Conservation (phyloP, 768 basidiomycete genomes). For the Termitomyces sp. region DNA sequence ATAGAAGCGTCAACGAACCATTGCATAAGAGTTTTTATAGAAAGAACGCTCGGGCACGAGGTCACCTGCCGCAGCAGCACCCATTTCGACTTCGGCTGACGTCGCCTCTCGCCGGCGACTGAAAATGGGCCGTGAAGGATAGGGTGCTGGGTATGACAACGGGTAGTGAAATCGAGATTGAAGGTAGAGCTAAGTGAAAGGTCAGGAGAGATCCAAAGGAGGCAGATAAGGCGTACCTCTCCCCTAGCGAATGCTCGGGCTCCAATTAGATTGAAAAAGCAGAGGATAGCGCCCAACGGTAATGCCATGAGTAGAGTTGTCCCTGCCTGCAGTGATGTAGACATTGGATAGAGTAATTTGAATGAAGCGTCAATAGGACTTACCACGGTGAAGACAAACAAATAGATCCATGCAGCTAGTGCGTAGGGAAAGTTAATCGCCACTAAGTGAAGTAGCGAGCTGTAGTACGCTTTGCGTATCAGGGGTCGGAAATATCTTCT, state of each 20-base stretch:
- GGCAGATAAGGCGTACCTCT: slow-evolving; percentile 43
- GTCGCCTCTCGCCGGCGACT: slow-evolving; percentile 54
- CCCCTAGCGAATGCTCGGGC: slow-evolving; percentile 68
- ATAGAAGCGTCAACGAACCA: slow-evolving; percentile 45
- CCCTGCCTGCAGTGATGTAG: slow-evolving; percentile 47
- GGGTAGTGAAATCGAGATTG: slow-evolving; percentile 71
- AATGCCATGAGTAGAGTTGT: slow-evolving; percentile 78
- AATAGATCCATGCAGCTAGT: slow-evolving; percentile 71
- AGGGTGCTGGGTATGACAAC: slow-evolving; percentile 56
- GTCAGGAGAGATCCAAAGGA: neutral
- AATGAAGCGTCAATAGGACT: slow-evolving; percentile 22
- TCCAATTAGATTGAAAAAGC: slow-evolving; percentile 74
- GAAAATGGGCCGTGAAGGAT: slow-evolving; percentile 74
- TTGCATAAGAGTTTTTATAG: slow-evolving; percentile 77
- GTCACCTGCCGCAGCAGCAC: slow-evolving; percentile 20
- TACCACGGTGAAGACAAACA: slow-evolving; percentile 80
- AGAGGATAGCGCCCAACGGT: slow-evolving; percentile 72
- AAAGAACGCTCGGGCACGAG: slow-evolving; percentile 64
- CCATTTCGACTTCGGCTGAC: slow-evolving; percentile 46
- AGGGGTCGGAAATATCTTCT: slow-evolving; percentile 66
- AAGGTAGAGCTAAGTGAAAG: slow-evolving; percentile 45
- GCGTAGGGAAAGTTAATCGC: slow-evolving; percentile 80
- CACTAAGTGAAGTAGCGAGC: slow-evolving; percentile 63
- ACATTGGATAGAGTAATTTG: neutral
- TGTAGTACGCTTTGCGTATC: slow-evolving; percentile 52